Evolutionary conservation across 2,329 filamentous ascomycete species (phyloP).

Genomic region (Neoascochyta sp.): DNA sequence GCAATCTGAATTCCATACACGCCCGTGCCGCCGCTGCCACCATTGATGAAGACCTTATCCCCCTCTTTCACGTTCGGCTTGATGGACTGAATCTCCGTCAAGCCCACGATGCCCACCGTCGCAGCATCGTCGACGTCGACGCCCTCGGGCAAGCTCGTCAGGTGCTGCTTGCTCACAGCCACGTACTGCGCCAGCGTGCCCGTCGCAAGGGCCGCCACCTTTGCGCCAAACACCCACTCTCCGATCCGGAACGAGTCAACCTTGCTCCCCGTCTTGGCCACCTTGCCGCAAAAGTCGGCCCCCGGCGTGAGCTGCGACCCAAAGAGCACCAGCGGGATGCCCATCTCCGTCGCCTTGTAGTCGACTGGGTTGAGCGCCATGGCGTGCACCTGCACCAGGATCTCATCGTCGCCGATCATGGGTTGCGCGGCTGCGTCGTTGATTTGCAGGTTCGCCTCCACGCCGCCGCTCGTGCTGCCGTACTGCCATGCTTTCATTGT

Average conservation of each 20-base stretch:
- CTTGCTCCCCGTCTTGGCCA: conserved; percentile 38
- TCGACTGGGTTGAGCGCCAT: conserved; percentile 61
- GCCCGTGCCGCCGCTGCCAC: conserved; percentile 60
- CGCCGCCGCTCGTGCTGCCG: conserved; percentile 41
- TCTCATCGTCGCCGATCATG: conserved; percentile 40
- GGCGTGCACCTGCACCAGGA: conserved; percentile 55
- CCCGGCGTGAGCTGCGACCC: conserved; percentile 43
- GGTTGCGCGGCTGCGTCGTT: conserved; percentile 43
- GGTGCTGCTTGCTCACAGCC: conserved; percentile 17
- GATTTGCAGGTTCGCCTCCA: conserved; percentile 55
- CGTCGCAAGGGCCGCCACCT: conserved; percentile 25
- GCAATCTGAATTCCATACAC: conserved; percentile 61
- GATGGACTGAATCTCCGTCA: conserved; percentile 42
- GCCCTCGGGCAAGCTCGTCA: conserved; percentile 24
- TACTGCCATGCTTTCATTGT: conserved; percentile 61
- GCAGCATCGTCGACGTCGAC: conserved; percentile 35
- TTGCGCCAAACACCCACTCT: conserved; percentile 41
- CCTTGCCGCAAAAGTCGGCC: conserved; percentile 52
- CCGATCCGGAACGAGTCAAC: conserved; percentile 32
- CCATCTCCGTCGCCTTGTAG: conserved; percentile 58
- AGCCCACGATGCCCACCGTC: conserved; percentile 35
- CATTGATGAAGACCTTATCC: conserved; percentile 61
- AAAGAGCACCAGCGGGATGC: conserved; percentile 25
- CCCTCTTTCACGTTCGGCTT: conserved; percentile 38
- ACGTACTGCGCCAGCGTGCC: conserved; percentile 41